Conservation (phyloP, 2,329 filamentous ascomycete species). For the Diplocarpon mali region DNA sequence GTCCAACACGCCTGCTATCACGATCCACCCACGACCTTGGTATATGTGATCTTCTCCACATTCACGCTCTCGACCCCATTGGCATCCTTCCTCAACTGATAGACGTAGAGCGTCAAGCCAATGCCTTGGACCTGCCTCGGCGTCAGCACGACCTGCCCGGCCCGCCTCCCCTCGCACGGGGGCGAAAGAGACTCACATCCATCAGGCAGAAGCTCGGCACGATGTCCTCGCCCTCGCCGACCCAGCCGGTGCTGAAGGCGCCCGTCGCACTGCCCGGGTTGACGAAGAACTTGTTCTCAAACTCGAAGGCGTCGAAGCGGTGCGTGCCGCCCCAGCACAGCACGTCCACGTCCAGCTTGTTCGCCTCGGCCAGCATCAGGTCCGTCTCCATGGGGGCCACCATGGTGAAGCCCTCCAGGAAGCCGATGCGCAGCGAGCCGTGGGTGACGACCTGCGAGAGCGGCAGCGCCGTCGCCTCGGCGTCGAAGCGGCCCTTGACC, state of each 20-base stretch:
- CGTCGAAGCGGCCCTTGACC: conserved; percentile 55
- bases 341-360: conserved; percentile 57
- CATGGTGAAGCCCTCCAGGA: conserved; percentile 57
- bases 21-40: conserved; percentile 47
- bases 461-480: conserved; percentile 54
- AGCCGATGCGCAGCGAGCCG: conserved; percentile 53
- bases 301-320: conserved; percentile 59
- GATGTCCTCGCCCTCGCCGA: conserved; percentile 54
- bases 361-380: conserved; percentile 54
- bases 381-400: conserved; percentile 54
- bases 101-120: conserved; percentile 90
- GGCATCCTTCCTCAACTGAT: conserved; percentile 68
- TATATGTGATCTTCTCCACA: conserved; percentile 79
- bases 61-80: conserved; percentile 69
- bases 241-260: conserved; percentile 48
- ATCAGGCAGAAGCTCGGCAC: conserved; percentile 92
- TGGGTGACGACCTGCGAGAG: conserved; percentile 56
- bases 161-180: neutral
- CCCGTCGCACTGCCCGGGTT: conserved; percentile 58
- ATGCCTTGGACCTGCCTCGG: conserved; percentile 77
- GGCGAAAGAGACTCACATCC: conserved; percentile 59
- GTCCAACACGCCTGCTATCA: conserved; percentile 10
- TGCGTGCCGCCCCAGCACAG: conserved; percentile 60
- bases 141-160: conserved; percentile 15
- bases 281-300: conserved; percentile 65